These are phyloP conservation scores for Penicillium goetzii DNA, from an alignment of 495 filamentous ascomycete genomes.

Conservation along the genomic window DNA sequence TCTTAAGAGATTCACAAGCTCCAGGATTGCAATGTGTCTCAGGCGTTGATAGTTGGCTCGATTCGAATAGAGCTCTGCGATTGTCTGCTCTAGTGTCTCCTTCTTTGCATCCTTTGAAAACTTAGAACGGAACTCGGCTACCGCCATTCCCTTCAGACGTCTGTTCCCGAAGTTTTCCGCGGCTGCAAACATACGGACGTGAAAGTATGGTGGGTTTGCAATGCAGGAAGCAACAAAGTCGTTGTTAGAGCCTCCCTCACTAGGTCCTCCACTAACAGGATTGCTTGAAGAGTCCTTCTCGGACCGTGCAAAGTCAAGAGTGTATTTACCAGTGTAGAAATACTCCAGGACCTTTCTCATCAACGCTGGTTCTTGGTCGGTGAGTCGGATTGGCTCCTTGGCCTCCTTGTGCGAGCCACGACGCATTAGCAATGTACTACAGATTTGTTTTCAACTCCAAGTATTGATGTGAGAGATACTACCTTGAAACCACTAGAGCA, in stretches of 20 bases:
- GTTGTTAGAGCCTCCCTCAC: not conserved
- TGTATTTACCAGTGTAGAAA: not conserved
- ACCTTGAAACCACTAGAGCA: not conserved
- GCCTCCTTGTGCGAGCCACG: not conserved
- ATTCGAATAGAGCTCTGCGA: not conserved
- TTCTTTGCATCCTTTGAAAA: not conserved
- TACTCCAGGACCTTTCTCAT: constrained; percentile 3
- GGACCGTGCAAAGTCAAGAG: not conserved
- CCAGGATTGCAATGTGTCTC: not conserved
- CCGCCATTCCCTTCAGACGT: not conserved
- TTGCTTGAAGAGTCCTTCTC: not conserved
- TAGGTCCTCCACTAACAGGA: not conserved
- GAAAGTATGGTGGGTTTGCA: not conserved
- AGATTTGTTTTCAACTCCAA: not conserved
- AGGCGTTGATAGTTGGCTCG: not conserved
- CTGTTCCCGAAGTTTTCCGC: not conserved
- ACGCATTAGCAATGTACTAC: not conserved
- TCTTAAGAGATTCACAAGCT: not conserved
- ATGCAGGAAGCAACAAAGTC: not conserved
- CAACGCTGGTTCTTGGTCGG: not conserved
- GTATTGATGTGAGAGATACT: not conserved
- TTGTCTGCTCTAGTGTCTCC: not conserved
- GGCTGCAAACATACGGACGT: not conserved
- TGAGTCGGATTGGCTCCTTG: not conserved
- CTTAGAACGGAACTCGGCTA: not conserved